Conservation (phyloP, 2,329 filamentous ascomycete genomes). For the Nemania sp. region DNA sequence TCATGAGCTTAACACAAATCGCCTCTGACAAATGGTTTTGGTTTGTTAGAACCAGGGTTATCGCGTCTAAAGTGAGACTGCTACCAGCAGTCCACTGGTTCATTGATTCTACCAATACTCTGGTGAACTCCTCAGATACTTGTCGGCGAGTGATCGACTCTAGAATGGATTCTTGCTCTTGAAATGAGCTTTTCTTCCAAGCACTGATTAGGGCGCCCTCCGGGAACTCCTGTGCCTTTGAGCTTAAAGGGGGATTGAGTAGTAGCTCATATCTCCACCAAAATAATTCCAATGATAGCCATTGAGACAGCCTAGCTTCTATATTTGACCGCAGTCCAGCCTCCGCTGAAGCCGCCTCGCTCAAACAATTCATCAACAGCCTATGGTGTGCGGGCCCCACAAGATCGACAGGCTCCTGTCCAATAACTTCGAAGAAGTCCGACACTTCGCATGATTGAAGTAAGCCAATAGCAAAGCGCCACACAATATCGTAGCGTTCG, state of each 20-base stretch:
- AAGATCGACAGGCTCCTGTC: slow-evolving; percentile 41
- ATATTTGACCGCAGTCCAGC: neutral
- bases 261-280: neutral
- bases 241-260: neutral
- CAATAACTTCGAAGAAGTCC: slow-evolving; percentile 39
- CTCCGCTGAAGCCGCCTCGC: slow-evolving; percentile 27
- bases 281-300: neutral
- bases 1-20: neutral
- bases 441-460: slow-evolving; percentile 30
- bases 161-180: neutral
- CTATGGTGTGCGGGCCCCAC: slow-evolving; percentile 44
- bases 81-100: too few relatives aligned
- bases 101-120: neutral
- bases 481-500: slow-evolving; percentile 45
- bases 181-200: neutral
- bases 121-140: neutral
- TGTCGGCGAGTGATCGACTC: neutral
- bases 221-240: neutral
- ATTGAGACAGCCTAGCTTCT: neutral
- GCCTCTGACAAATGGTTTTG: neutral
- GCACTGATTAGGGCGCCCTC: neutral
- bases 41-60: too few relatives aligned
- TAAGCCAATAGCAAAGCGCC: slow-evolving; percentile 47
- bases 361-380: slow-evolving; percentile 46
- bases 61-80: too few relatives aligned